Conservation (phyloP, 306 rosid species). For the Dalbergia oliveri region DNA sequence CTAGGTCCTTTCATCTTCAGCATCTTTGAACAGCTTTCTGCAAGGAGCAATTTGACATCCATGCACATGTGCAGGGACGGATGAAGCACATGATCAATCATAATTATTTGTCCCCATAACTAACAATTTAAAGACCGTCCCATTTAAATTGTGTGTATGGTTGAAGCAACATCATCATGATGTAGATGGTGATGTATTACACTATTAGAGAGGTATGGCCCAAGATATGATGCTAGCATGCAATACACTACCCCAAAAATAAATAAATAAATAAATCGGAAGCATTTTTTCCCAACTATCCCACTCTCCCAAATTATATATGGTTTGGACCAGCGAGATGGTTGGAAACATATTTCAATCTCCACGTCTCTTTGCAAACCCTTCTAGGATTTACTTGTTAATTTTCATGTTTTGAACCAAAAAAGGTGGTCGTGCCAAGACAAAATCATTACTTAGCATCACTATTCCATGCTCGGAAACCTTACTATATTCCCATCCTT, state of each 20-base stretch:
- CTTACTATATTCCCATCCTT: constrained; percentile 41
- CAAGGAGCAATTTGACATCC: constrained; percentile 16
- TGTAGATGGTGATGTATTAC: constrained; percentile 53
- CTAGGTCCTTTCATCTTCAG: constrained; percentile 24
- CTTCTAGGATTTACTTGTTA: constrained; percentile 34
- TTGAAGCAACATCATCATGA: constrained; percentile 68
- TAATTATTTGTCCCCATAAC: constrained; percentile 62
- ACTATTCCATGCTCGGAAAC: constrained; percentile 47
- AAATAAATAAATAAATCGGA: background rate
- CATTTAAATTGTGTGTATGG: constrained; percentile 48
- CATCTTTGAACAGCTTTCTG: constrained; percentile 36
- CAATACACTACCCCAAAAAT: constrained; percentile 20
- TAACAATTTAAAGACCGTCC: constrained; percentile 50
- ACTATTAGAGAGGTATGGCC: constrained; percentile 50
- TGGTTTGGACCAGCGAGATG: constrained; percentile 36
- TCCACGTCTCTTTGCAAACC: constrained; percentile 23
- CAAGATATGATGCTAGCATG: constrained; percentile 61
- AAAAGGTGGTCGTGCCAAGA: constrained; percentile 37
- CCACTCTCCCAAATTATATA: constrained; percentile 38
- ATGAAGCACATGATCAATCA: constrained; percentile 51
- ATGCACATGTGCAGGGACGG: constrained; percentile 50
- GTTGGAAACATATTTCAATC: constrained; percentile 36
- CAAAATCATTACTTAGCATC: constrained; percentile 55
- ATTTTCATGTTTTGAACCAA: constrained; percentile 44
- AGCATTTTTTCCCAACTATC: constrained; percentile 37